phyloP scores from a whole-genome alignment of 768 basidiomycete genomes.

The Fomitopsis pulvina region DNA sequence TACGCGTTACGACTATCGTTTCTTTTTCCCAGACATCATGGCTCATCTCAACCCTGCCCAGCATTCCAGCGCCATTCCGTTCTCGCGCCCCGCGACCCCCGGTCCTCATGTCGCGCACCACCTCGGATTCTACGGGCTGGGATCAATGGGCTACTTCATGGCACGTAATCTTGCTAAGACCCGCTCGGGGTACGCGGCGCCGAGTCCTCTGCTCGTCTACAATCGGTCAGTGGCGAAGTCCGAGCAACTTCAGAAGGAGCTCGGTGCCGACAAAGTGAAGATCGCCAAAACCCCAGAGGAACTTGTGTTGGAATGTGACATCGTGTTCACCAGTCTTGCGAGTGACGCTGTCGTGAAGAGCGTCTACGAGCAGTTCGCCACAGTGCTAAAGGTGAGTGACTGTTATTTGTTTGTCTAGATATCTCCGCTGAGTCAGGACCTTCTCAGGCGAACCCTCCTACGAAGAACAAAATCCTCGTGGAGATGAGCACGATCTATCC shows the following conservation, averaged over 20 bases:
- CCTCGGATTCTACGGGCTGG: constrained; percentile 47
- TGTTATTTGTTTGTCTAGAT: not conserved
- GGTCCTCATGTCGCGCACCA: constrained; percentile 20
- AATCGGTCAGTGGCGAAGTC: constrained; percentile 66
- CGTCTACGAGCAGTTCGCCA: constrained; percentile 55
- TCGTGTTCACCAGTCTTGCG: constrained; percentile 69
- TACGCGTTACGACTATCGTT: not conserved
- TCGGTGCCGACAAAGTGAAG: constrained; percentile 45
- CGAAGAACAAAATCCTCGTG: constrained; percentile 67
- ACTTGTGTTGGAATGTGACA: constrained; percentile 59
- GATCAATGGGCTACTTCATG: constrained; percentile 73
- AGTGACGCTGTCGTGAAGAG: constrained; percentile 64
- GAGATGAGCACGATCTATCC: constrained; percentile 72
- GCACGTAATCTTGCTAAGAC: constrained; percentile 69
- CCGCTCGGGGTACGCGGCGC: constrained; percentile 26
- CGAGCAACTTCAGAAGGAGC: constrained; percentile 46
- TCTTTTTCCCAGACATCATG: not conserved
- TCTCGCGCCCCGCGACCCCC: constrained; percentile 57
- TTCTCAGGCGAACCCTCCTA: constrained; percentile 32
- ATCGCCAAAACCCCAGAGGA: constrained; percentile 54
- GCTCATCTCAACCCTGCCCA: not conserved
- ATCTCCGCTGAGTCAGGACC: constrained; percentile 1
- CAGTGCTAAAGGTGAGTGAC: constrained; percentile 45
- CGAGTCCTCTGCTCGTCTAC: constrained; percentile 60
- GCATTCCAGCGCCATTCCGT: constrained; percentile 32